A percentile compares a stretch with the other conserved stretches of the same genome.
Conservation (phyloP, 345 rosid species). For the Corchorus olitorius region DNA sequence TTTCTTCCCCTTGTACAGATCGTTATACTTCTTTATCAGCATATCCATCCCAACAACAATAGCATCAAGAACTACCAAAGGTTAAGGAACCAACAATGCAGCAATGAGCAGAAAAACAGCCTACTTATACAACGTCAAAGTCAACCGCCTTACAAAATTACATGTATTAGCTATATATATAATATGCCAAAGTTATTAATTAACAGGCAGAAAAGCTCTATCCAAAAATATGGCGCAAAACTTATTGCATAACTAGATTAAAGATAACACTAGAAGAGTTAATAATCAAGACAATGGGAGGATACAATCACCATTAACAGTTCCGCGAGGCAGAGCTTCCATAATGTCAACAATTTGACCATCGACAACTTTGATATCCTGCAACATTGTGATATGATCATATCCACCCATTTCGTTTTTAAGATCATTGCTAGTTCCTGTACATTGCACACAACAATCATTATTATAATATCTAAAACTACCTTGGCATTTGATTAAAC, state of each 20-base stretch:
- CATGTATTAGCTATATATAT: background rate
- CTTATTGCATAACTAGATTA: slow-evolving; percentile 1
- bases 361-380: slow-evolving; percentile 69
- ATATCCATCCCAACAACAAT: slow-evolving; percentile 93
- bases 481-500: background rate
- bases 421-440: slow-evolving; percentile 79
- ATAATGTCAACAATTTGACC: slow-evolving; percentile 51
- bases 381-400: slow-evolving; percentile 61
- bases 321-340: slow-evolving; percentile 72
- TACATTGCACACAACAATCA: slow-evolving; percentile 16
- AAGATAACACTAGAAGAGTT: slow-evolving; percentile 5
- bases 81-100: slow-evolving; percentile 49
- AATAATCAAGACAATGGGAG: slow-evolving; percentile 23
- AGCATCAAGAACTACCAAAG: slow-evolving; percentile 78
- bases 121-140: background rate
- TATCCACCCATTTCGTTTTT: slow-evolving; percentile 84
- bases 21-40: slow-evolving; percentile 75
- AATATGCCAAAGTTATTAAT: background rate
- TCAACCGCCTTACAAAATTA: background rate
- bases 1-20: slow-evolving; percentile 72
- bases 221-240: background rate
- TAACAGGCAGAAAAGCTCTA: background rate
- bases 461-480: background rate
- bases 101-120: slow-evolving; percentile 5
- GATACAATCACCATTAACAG: slow-evolving; percentile 86